A percentile compares a stretch with the other conserved stretches of the same genome.
Evolutionary conservation across 345 rosid species (phyloP).

Genomic region (Corymbia maculata): DNA sequence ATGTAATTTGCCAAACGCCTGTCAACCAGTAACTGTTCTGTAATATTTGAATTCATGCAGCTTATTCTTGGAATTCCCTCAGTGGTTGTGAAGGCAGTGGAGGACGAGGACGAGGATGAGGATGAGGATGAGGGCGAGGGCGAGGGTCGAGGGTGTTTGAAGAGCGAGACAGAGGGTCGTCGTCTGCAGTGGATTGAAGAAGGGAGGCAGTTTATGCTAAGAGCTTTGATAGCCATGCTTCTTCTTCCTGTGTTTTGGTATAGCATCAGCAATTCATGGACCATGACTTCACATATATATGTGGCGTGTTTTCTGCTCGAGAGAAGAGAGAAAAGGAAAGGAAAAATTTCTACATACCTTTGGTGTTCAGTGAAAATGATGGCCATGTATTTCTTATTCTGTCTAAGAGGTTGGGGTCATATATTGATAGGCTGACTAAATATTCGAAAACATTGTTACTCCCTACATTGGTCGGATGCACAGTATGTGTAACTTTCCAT

Average conservation of each 20-base stretch:
- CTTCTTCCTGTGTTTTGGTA: background rate
- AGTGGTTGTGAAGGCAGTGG: background rate
- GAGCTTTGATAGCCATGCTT: background rate
- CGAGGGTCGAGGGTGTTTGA: background rate
- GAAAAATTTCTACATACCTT: background rate
- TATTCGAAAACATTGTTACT: background rate
- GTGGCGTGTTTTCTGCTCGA: too few species aligned
- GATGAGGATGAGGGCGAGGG: too few species aligned
- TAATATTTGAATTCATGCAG: background rate
- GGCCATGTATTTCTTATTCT: background rate
- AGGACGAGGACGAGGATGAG: too few species aligned
- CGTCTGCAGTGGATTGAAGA: background rate
- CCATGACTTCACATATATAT: too few species aligned
- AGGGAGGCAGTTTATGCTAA: background rate
- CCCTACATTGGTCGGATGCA: background rate
- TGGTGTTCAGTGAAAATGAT: background rate
- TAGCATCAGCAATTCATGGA: background rate
- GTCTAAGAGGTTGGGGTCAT: background rate
- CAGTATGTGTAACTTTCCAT: background rate
- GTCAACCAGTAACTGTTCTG: background rate
- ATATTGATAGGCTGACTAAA: background rate
- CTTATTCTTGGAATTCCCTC: background rate
- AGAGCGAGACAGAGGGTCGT: background rate
- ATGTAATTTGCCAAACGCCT: conserved; percentile 4
- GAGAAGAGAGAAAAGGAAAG: background rate